Conservation (phyloP, 2,329 filamentous ascomycete species). For the Albophoma yamanashiensis region DNA sequence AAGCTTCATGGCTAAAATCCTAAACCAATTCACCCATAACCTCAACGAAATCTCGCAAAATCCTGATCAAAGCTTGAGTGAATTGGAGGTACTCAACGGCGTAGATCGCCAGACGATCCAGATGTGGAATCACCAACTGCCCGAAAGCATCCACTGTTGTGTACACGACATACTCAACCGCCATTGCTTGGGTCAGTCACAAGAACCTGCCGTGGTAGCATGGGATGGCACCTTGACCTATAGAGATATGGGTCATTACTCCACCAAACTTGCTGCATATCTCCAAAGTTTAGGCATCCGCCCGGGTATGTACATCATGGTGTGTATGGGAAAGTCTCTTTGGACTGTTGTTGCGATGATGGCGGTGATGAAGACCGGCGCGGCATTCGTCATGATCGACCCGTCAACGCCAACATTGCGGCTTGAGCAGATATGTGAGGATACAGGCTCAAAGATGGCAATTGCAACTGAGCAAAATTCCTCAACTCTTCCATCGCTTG, state of each 20-base stretch:
- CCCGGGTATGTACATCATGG: neutral
- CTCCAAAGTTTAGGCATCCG: constrained; percentile 1
- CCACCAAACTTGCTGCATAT: constrained; percentile 1
- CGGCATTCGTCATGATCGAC: constrained; percentile 18
- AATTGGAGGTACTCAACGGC: neutral
- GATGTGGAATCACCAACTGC: neutral
- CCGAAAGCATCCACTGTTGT: neutral
- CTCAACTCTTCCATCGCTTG: neutral
- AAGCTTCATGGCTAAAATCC: neutral
- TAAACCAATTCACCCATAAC: constrained; percentile 1
- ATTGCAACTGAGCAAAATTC: neutral
- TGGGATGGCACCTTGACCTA: constrained; percentile 3
- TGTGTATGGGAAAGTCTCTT: neutral
- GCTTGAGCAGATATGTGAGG: constrained; percentile 1
- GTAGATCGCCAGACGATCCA: neutral
- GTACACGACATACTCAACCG: constrained; percentile 1
- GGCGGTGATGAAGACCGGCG: constrained; percentile 16
- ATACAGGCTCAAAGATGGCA: neutral
- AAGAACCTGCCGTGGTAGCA: neutral
- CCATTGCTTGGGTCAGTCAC: neutral
- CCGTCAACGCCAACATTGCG: constrained; percentile 5
- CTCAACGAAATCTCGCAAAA: neutral
- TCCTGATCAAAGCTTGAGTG: neutral
- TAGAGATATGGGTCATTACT: constrained; percentile 2
- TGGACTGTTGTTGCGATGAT: constrained; percentile 1